Conservation (phyloP, 176 grass and related monocot genomes). For the Cenchrus fungigraminus region DNA sequence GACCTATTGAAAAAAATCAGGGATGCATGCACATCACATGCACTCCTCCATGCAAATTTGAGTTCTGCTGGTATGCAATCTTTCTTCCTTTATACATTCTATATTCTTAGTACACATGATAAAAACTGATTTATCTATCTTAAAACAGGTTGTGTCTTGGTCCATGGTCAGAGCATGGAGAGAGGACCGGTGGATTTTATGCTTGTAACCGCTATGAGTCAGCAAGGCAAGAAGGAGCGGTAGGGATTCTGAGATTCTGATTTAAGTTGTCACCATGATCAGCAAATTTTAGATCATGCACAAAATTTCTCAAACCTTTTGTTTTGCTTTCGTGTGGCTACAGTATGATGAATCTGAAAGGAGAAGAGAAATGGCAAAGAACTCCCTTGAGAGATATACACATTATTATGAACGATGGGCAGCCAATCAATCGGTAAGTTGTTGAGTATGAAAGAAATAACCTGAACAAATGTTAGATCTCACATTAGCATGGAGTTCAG, state of each 20-base stretch:
- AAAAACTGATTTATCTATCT: constrained; percentile 26
- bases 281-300: constrained; percentile 10
- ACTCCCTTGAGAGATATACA: constrained; percentile 98
- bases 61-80: constrained; percentile 94
- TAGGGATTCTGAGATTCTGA: constrained; percentile 56
- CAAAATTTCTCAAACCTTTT: constrained; percentile 23
- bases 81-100: constrained; percentile 18
- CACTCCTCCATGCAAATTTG: constrained; percentile 99
- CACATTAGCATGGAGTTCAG: neutral
- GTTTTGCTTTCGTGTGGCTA: constrained; percentile 38
- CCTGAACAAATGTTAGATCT: constrained; percentile 25
- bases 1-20: constrained; percentile 98
- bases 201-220: constrained; percentile 98
- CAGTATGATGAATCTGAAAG: constrained; percentile 99
- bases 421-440: constrained; percentile 97
- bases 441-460: constrained; percentile 3
- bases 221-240: constrained; percentile 99
- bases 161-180: constrained; percentile 96
- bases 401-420: constrained; percentile 99
- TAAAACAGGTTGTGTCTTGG: constrained; percentile 92
- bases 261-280: constrained; percentile 18
- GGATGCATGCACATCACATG: constrained; percentile 99
- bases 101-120: constrained; percentile 26
- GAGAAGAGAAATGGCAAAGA: constrained; percentile 99
- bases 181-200: constrained; percentile 99